Percentiles rank a stretch among this genome's conserved stretches.
Conservation (phyloP, 2,329 filamentous ascomycete genomes). For the Cercospora brassicicola region DNA sequence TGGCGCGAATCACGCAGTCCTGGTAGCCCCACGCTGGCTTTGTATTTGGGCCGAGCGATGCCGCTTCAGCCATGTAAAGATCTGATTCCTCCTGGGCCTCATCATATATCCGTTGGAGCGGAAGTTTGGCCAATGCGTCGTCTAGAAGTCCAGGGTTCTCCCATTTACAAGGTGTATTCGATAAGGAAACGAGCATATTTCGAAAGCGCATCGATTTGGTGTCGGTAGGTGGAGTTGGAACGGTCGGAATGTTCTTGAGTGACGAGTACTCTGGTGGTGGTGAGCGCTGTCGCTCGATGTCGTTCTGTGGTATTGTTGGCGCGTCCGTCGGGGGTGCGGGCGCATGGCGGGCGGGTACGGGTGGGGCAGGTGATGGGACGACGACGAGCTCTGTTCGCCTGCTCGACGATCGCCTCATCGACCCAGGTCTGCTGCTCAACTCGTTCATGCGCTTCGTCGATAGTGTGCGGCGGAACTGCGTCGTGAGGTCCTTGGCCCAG, state of each 20-base stretch:
- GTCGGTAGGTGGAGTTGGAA: slow-evolving; percentile 69
- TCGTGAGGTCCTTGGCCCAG: slow-evolving; percentile 75
- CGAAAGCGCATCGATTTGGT: slow-evolving; percentile 51
- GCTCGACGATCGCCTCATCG: slow-evolving; percentile 54
- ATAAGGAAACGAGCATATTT: slow-evolving; percentile 80
- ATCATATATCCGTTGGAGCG: slow-evolving; percentile 84
- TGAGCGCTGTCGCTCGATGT: slow-evolving; percentile 25
- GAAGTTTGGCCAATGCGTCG: slow-evolving; percentile 82
- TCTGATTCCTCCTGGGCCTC: slow-evolving; percentile 94
- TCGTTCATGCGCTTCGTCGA: slow-evolving; percentile 85
- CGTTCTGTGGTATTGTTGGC: slow-evolving; percentile 33
- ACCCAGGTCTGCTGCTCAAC: slow-evolving; percentile 51
- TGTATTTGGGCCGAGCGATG: slow-evolving; percentile 73
- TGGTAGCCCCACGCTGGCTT: slow-evolving; percentile 95
- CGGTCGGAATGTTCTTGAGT: slow-evolving; percentile 64
- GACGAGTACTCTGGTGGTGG: slow-evolving; percentile 63
- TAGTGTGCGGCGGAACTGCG: slow-evolving; percentile 83
- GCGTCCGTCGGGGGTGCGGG: slow-evolving; percentile 29
- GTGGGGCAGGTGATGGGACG: slow-evolving; percentile 21
- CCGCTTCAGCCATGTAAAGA: slow-evolving; percentile 81
- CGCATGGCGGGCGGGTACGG: slow-evolving; percentile 21
- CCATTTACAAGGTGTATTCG: slow-evolving; percentile 86
- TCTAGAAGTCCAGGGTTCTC: slow-evolving; percentile 94
- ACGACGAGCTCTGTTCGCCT: slow-evolving; percentile 50
- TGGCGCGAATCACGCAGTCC: slow-evolving; percentile 87